A percentile compares a stretch with the other conserved stretches of the same genome.
Evolutionary conservation across 305 asterid species (phyloP).

Genomic region (Vinca major): DNA sequence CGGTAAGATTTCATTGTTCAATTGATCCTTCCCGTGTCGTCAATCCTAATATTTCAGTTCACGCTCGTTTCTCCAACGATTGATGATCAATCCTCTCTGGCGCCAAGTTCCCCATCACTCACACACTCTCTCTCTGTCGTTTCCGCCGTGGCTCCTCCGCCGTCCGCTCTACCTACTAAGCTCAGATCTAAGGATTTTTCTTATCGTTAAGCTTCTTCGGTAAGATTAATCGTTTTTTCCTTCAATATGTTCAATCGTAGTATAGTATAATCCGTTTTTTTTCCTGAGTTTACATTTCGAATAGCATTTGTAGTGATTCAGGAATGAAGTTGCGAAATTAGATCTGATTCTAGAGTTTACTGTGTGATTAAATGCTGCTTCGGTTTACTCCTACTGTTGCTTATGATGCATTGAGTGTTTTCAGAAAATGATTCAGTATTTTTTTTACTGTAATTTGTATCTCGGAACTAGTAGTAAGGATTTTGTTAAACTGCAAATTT

Average conservation of each 20-base stretch:
- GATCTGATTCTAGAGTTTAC: conserved; percentile 1
- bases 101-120: background rate
- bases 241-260: background rate
- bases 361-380: conserved; percentile 6
- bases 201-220: conserved; percentile 5
- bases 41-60: background rate
- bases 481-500: background rate
- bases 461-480: background rate
- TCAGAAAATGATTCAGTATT: background rate
- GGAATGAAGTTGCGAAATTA: conserved; percentile 5
- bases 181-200: conserved; percentile 15
- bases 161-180: background rate
- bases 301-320: conserved; percentile 3
- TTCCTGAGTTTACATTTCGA: background rate
- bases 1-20: background rate
- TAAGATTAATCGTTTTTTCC: conserved; percentile 4
- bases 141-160: background rate
- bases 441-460: background rate
- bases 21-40: background rate
- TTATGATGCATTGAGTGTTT: background rate
- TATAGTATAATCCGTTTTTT: background rate
- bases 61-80: background rate
- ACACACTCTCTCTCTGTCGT: background rate
- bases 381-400: background rate
- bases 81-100: conserved; percentile 9